A percentile compares a stretch with the other conserved stretches of the same genome.
Conservation (phyloP, 2,329 filamentous ascomycete species). For the Emergomyces orientalis region DNA sequence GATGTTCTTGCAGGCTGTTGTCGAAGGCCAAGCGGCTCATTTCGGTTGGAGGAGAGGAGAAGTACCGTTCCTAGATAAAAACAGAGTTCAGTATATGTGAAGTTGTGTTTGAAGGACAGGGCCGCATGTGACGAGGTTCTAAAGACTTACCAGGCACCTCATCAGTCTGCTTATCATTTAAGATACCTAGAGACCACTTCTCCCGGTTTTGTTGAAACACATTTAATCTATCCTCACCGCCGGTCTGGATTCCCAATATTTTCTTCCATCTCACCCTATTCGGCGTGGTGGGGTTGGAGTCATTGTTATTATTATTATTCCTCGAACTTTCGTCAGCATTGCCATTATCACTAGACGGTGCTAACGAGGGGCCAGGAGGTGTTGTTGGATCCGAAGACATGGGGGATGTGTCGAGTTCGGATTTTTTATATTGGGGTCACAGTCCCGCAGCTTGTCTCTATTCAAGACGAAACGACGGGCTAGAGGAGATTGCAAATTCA, state of each 20-base stretch:
- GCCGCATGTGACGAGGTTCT: neutral
- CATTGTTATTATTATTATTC: neutral
- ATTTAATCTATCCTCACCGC: conserved; percentile 6
- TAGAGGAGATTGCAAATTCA: neutral
- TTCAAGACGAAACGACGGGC: neutral
- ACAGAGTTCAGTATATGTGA: neutral
- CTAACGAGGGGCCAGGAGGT: neutral
- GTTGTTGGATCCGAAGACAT: conserved; percentile 5
- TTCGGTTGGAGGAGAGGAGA: conserved; percentile 50
- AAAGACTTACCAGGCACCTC: conserved; percentile 66
- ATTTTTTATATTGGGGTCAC: neutral
- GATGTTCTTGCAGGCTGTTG: conserved; percentile 54
- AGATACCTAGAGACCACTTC: conserved; percentile 62
- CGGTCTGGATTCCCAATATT: conserved; percentile 12
- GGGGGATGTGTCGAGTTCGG: neutral
- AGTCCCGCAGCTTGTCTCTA: neutral
- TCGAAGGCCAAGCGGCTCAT: conserved; percentile 53
- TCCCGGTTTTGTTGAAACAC: conserved; percentile 15
- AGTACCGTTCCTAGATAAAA: conserved; percentile 48
- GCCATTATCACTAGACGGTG: neutral
- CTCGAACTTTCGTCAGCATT: neutral
- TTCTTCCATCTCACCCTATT: conserved; percentile 12
- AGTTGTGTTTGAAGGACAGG: neutral
- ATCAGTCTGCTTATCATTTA: conserved; percentile 71
- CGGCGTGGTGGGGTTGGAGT: neutral